Evolutionary conservation across 1,139 yeast species (phyloP), one percentile per base, ranked within the genome.

Genomic region (Scheffersomyces parashehatae): DNA sequence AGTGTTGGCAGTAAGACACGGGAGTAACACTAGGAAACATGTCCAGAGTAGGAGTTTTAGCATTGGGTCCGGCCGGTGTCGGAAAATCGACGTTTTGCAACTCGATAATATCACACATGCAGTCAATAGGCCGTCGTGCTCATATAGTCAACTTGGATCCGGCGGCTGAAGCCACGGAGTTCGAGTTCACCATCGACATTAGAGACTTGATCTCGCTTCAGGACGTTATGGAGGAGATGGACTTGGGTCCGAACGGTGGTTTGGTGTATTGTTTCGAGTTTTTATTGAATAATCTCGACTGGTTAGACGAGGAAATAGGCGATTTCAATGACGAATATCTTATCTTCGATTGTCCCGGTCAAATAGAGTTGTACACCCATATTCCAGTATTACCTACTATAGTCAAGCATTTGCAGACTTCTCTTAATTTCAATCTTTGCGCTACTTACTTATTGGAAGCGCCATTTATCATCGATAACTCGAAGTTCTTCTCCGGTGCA

Each of bases 321-420:
- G 97, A 90, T 50, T 90, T 74, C 60, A 91, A 88, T 54, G 98
- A 95, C 58, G 98, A 93, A 59, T 93, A 89, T 57, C 72, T 93
- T 52, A 89, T 93, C 31, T 89, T 93, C 64, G 99, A 95, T 63
- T 91, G 98, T 65, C 99, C 99, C 0, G 99, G 99, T 1, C 99
- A 93, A 64, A 91, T 95, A 50, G 99, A 93, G 63, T 75, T 93
- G 34, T 93, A 93, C 63, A 90, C 97, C 3, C 99, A 93, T 64
- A 82, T 91, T 29, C 98, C 99, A 0, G 93, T 90, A 6, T 73
- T 93, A 39, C 99, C 99, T 2, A 79, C 89, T 4, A 82, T 93
- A 12, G 95, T 89, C 8, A 83, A 82, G 53, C 98, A 93, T 66
- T 73, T 93, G 52, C 86, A 85, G 56, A 81, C 81, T 46, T 84